Percentiles rank a stretch among this genome's conserved stretches.
These are phyloP conservation scores for Geotrichum ghanense DNA, from an alignment of 805 yeast species.

Conservation along the genomic window DNA sequence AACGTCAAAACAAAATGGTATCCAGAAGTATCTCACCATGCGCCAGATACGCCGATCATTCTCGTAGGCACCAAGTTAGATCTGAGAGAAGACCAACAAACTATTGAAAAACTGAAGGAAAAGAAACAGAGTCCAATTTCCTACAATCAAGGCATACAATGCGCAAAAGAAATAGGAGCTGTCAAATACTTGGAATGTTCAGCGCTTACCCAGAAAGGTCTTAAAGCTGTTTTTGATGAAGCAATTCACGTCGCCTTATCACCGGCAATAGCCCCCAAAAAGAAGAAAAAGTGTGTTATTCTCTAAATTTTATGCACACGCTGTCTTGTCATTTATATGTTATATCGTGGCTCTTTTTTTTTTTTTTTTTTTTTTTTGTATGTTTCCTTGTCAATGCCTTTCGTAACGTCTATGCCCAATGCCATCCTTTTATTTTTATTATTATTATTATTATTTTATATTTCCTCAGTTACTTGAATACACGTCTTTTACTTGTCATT, in stretches of 20 bases:
- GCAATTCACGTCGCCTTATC: slow-evolving; percentile 62
- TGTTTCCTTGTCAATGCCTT: not conserved
- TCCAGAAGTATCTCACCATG: slow-evolving; percentile 80
- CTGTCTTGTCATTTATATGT: not conserved
- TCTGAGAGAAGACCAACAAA: slow-evolving; percentile 69
- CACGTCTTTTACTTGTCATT: no score
- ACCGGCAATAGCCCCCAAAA: slow-evolving; percentile 27
- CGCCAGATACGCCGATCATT: slow-evolving; percentile 56
- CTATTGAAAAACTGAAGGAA: slow-evolving; percentile 43
- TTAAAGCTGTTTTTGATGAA: slow-evolving; percentile 71
- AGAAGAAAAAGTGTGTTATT: slow-evolving; percentile 39
- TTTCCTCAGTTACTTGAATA: no score
- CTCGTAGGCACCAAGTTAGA: slow-evolving; percentile 86
- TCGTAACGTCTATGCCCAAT: not conserved
- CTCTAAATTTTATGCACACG: slow-evolving; percentile 24
- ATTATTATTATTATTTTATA: no score
- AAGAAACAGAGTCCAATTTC: slow-evolving; percentile 43
- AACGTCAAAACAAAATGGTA: slow-evolving; percentile 75
- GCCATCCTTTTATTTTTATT: not conserved
- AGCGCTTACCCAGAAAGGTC: slow-evolving; percentile 80
- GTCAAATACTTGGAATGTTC: slow-evolving; percentile 77
- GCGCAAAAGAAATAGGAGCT: slow-evolving; percentile 64
- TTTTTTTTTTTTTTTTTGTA: slow-evolving; percentile 1
- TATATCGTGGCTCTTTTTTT: not conserved
- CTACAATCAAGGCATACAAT: slow-evolving; percentile 46